Conservation (phyloP, 352 stramenopile species). For the Poterioochromonas sp. region DNA sequence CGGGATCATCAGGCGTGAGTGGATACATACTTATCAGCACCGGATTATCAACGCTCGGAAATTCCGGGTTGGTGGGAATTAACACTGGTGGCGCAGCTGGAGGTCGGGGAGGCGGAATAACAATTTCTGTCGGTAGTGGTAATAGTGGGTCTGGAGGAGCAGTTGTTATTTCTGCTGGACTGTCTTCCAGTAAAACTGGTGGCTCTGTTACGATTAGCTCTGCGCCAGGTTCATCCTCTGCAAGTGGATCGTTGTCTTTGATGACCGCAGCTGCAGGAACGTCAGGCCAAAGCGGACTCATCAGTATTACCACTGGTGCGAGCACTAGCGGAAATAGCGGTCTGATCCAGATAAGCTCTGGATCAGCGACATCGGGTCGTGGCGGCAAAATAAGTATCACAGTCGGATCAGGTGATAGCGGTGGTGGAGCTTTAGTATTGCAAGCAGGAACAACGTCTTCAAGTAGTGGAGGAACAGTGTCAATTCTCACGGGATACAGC, state of each 20-base stretch:
- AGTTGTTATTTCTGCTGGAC: background rate
- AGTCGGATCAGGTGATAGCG: background rate
- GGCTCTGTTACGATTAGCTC: background rate
- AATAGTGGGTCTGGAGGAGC: background rate
- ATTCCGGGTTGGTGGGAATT: constrained; percentile 44
- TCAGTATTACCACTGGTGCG: constrained; percentile 7
- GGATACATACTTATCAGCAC: constrained; percentile 40
- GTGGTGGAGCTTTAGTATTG: background rate
- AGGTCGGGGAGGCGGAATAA: background rate
- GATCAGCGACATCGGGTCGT: background rate
- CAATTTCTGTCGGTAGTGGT: background rate
- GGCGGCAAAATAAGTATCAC: background rate
- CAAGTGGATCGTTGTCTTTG: background rate
- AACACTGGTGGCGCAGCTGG: background rate
- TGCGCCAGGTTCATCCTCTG: background rate
- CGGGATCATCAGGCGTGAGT: constrained; percentile 39
- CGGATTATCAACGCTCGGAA: constrained; percentile 33
- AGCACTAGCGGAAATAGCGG: background rate
- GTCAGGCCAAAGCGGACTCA: constrained; percentile 2
- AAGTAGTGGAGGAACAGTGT: no score
- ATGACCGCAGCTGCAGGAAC: background rate
- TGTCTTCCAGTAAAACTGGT: background rate
- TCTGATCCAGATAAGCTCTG: background rate
- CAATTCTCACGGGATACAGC: no score
- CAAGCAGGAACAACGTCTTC: no score